These are phyloP conservation scores for Umbelopsis sp. DNA, from an alignment of 371 early-diverging fungal genomes.

Conservation along the genomic window DNA sequence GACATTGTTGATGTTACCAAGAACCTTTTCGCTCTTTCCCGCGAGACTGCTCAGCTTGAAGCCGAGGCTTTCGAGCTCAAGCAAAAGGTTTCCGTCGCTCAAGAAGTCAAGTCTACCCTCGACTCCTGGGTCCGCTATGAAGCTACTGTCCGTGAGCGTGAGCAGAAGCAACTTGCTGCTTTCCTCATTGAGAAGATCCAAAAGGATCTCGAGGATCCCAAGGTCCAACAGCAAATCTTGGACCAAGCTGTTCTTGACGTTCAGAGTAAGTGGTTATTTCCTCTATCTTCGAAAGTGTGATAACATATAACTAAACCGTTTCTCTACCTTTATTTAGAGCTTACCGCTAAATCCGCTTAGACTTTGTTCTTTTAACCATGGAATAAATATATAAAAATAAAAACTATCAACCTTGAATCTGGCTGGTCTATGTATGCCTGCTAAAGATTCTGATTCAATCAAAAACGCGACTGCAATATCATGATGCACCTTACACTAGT, in stretches of 20 bases:
- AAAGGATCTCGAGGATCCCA: conserved; percentile 80
- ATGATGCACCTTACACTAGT: too few species aligned
- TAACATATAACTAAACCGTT: not conserved
- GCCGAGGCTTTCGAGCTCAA: conserved; percentile 93
- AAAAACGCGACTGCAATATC: too few species aligned
- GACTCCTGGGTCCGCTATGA: conserved; percentile 98
- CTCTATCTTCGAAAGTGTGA: not conserved
- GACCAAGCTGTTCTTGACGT: conserved; percentile 59
- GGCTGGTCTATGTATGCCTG: not conserved
- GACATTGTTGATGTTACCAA: conserved; percentile 93
- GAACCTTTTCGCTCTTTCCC: conserved; percentile 91
- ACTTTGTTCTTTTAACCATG: conserved; percentile 18
- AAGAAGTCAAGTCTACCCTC: conserved; percentile 86
- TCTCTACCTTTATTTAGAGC: not conserved
- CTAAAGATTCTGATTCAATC: not conserved
- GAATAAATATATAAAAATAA: conserved; percentile 17
- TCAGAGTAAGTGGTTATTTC: conserved; percentile 41
- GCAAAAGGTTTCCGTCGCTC: conserved; percentile 83
- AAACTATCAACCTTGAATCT: conserved; percentile 9
- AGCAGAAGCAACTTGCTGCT: conserved; percentile 88
- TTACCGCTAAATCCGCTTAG: conserved; percentile 20
- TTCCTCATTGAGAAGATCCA: conserved; percentile 87
- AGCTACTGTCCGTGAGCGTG: conserved; percentile 88
- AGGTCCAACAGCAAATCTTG: conserved; percentile 65
- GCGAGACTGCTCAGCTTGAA: conserved; percentile 91